Evolutionary conservation across 2,329 filamentous ascomycete genomes (phyloP), one percentile per base, ranked within the genome.

Genomic region (Rachicladosporium sp.): DNA sequence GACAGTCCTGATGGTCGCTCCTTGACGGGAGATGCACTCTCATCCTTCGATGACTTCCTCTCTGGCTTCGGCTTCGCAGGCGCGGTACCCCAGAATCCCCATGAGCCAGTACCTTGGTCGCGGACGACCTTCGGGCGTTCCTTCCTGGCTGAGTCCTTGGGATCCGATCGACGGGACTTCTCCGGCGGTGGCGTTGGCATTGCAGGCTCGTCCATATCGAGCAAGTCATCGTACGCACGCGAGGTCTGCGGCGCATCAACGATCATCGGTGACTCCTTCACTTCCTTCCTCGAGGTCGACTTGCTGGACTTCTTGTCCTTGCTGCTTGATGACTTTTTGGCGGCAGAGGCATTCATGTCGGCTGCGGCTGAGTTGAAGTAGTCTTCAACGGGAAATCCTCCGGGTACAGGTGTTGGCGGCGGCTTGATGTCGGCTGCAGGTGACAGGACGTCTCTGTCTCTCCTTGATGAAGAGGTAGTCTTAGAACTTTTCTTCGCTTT

Each of bases 91-190:
- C 82, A 89, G 57, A 78, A 76, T 29, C 78, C 80, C 85, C 86
- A 91, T 9, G 74, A 60, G 13, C 58, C 68, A n/a, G 62, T 62
- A 29, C 70, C 70, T 43, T 74, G 71, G 30, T 82, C 79, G 42
- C 84, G 82, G 50, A 77, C 82, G 46, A 87, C 75, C 54, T 80
- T 85, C 21, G 81, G 66, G 10, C 86, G 80, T 46, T 93, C 83
- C 57, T 82, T 93, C 62, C 77, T 84, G 3, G 69, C 69, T 4
- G 68, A 57, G 10, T 74, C 55, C 35, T 59, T 58, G 23, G 49
- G 51, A 36, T 55, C 37, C 12, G 31, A 37, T 32, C 33, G 35
- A 31, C 34, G 34, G 30, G 34, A 34, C 32, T 33, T 56, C 38
- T 73, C 70, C 7, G 67, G 65, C 6, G 68, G 64, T 36, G 71